phyloP scores from a whole-genome alignment of 495 filamentous ascomycete species.

The Usnea hakonensis region DNA sequence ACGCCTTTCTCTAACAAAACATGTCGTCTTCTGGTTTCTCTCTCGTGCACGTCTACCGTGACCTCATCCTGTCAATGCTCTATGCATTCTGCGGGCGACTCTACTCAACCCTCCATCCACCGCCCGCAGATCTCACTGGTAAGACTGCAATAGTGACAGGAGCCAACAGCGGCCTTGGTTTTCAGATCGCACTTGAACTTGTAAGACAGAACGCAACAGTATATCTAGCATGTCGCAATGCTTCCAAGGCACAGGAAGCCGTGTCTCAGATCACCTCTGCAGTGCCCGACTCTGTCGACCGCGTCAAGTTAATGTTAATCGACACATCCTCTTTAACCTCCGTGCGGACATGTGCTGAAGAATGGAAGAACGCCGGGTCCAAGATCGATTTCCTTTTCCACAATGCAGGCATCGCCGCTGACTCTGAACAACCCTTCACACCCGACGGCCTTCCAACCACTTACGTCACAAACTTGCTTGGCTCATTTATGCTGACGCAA shows the following conservation, averaged over 20 bases:
- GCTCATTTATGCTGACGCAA: conserved; percentile 8
- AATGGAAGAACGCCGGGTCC: not conserved
- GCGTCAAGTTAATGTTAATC: not conserved
- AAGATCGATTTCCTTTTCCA: conserved; percentile 11
- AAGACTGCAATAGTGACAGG: conserved; percentile 23
- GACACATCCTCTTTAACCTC: conserved; percentile 6
- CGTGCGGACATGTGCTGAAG: not conserved
- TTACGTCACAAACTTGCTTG: conserved; percentile 10
- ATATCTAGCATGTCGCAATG: conserved; percentile 23
- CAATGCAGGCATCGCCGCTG: conserved; percentile 2
- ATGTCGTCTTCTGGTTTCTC: not conserved
- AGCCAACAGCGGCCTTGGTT: conserved; percentile 22
- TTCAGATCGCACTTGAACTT: conserved; percentile 21
- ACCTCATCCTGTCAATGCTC: not conserved
- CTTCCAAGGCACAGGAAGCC: conserved; percentile 7
- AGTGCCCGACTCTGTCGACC: not conserved
- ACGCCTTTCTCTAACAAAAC: no score
- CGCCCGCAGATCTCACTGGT: conserved; percentile 17
- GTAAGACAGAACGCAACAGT: conserved; percentile 21
- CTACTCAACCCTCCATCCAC: not conserved
- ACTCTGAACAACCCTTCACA: not conserved
- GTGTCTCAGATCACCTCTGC: not conserved
- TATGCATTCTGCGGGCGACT: not conserved
- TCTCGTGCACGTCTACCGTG: not conserved
- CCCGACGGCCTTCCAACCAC: conserved; percentile 3